Percentiles rank a stretch among this genome's conserved stretches.
These are phyloP conservation scores for Citrus australasica DNA, from an alignment of 345 rosid genomes.

Conservation along the genomic window DNA sequence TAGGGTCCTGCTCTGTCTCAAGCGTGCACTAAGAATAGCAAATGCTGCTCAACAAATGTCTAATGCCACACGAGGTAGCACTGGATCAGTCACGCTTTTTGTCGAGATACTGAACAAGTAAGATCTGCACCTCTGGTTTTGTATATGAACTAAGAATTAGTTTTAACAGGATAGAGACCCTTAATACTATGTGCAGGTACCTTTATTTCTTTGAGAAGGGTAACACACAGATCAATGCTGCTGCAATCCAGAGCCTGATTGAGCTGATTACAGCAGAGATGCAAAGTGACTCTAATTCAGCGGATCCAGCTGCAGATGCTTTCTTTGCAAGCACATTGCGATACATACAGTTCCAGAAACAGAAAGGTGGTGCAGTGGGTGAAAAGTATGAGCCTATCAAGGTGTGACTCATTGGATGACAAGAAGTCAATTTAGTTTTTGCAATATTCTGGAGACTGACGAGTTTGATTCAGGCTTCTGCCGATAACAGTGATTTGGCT, in stretches of 20 bases:
- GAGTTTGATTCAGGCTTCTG: neutral
- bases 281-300: constrained; percentile 64
- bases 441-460: neutral
- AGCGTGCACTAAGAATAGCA: constrained; percentile 94
- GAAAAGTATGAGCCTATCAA: constrained; percentile 75
- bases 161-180: neutral
- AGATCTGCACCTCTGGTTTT: neutral
- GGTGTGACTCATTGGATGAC: constrained; percentile 33
- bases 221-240: constrained; percentile 64
- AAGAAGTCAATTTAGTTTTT: neutral
- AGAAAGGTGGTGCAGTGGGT: constrained; percentile 87
- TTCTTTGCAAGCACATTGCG: constrained; percentile 72
- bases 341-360: constrained; percentile 87
- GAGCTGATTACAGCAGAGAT: constrained; percentile 71
- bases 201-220: constrained; percentile 94
- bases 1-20: constrained; percentile 90
- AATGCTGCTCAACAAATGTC: constrained; percentile 93
- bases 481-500: neutral
- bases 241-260: constrained; percentile 73
- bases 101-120: constrained; percentile 98
- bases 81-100: constrained; percentile 76
- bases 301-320: constrained; percentile 72
- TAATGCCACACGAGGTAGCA: constrained; percentile 66
- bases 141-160: neutral
- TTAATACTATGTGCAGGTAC: constrained; percentile 43